A percentile compares a stretch with the other conserved stretches of the same genome.
Evolutionary conservation across 2,329 filamentous ascomycete genomes (phyloP).

Genomic region (Oidium heveae): DNA sequence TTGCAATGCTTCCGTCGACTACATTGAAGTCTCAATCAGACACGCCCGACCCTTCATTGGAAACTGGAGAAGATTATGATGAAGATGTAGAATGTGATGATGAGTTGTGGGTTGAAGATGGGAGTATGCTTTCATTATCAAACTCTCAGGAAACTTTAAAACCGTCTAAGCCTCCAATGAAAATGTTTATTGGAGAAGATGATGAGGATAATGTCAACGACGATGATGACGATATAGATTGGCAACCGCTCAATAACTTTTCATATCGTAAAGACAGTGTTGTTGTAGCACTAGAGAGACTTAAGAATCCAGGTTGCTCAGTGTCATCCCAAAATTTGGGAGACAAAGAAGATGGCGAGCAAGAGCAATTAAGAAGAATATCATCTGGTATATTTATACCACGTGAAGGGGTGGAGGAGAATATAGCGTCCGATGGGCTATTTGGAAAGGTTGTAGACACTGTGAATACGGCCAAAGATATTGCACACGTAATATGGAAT

Average conservation of each 20-base stretch:
- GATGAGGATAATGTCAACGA: slow-evolving; percentile 27
- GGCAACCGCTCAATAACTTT: slow-evolving; percentile 16
- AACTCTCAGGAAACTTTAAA: slow-evolving; percentile 60
- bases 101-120: slow-evolving; percentile 18
- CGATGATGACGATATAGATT: slow-evolving; percentile 27
- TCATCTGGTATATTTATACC: slow-evolving; percentile 83
- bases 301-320: slow-evolving; percentile 13
- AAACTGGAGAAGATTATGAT: slow-evolving; percentile 29
- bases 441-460: slow-evolving; percentile 16
- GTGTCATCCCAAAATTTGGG: slow-evolving; percentile 15
- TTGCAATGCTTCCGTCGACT: slow-evolving; percentile 40
- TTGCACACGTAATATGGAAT: slow-evolving; percentile 48
- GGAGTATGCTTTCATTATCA: slow-evolving; percentile 27
- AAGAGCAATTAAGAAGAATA: slow-evolving; percentile 45
- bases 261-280: slow-evolving; percentile 11
- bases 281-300: slow-evolving; percentile 9
- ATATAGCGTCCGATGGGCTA: slow-evolving; percentile 30
- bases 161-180: slow-evolving; percentile 32
- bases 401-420: slow-evolving; percentile 46
- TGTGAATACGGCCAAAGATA: slow-evolving; percentile 44
- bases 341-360: slow-evolving; percentile 16
- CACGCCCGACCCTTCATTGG: slow-evolving; percentile 35
- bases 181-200: slow-evolving; percentile 30
- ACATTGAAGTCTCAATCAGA: slow-evolving; percentile 31
- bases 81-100: slow-evolving; percentile 30